Percentiles rank a stretch among this genome's conserved stretches.
Conservation (phyloP, 768 basidiomycete species). For the Leccinum imitatum region DNA sequence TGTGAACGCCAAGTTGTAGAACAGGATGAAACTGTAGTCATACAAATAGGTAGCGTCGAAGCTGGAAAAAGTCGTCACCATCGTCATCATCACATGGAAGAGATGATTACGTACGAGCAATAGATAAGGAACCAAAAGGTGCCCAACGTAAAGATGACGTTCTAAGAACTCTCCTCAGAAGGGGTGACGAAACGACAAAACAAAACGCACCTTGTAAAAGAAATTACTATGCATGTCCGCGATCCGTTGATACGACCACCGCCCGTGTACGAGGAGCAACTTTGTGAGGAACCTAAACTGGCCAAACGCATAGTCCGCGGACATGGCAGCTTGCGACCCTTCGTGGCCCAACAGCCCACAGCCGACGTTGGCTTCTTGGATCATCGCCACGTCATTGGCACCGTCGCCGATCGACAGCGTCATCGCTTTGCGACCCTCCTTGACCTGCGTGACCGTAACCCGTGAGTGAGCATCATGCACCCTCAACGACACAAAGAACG, state of each 20-base stretch:
- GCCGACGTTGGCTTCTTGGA: conserved; percentile 98
- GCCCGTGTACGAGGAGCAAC: conserved; percentile 88
- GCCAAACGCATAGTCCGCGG: conserved; percentile 96
- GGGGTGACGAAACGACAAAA: neutral
- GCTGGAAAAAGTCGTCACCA: conserved; percentile 37
- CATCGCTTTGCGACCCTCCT: conserved; percentile 95
- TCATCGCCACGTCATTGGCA: conserved; percentile 99
- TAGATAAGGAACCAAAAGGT: conserved; percentile 94
- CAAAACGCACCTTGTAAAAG: conserved; percentile 84
- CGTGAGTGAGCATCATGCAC: neutral
- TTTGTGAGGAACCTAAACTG: conserved; percentile 95
- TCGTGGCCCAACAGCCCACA: conserved; percentile 92
- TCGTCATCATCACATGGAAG: no score
- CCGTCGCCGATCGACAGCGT: conserved; percentile 96
- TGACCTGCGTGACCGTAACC: conserved; percentile 67
- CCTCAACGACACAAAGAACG: conserved; percentile 22
- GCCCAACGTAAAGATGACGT: conserved; percentile 89
- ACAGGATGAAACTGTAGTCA: conserved; percentile 89
- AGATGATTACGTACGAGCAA: conserved; percentile 58
- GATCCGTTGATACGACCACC: conserved; percentile 95
- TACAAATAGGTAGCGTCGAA: conserved; percentile 96
- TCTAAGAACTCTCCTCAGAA: conserved; percentile 40
- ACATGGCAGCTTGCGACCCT: conserved; percentile 98
- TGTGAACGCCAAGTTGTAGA: conserved; percentile 92
- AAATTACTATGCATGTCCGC: conserved; percentile 98